Percentiles rank a stretch among this genome's conserved stretches.
Evolutionary conservation across 2,329 filamentous ascomycete genomes (phyloP).

Genomic region (Penicillium sp.): DNA sequence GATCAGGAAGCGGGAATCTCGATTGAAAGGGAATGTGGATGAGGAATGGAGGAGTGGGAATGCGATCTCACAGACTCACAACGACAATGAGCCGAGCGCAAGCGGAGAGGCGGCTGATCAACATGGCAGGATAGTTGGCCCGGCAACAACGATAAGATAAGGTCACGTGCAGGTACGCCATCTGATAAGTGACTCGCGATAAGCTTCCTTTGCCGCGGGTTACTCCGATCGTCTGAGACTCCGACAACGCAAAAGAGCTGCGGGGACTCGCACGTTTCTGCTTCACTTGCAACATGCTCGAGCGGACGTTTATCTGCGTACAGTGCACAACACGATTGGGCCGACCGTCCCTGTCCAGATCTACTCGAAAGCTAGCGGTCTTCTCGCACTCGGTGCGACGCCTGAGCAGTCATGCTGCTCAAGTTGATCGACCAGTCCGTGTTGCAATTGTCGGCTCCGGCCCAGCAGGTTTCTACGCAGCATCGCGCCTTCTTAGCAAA

Average conservation of each 20-base stretch:
- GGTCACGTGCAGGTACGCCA: constrained; percentile 16
- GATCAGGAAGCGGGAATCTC: not conserved
- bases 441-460: constrained; percentile 91
- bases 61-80: constrained; percentile 28
- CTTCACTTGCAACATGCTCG: constrained; percentile 24
- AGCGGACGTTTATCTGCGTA: constrained; percentile 31
- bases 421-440: constrained; percentile 61
- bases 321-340: constrained; percentile 29
- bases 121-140: constrained; percentile 28
- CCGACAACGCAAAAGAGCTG: not conserved
- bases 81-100: constrained; percentile 8
- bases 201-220: constrained; percentile 6
- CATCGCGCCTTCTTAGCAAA: constrained; percentile 78
- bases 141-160: constrained; percentile 31
- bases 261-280: not conserved
- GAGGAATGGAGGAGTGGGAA: constrained; percentile 22
- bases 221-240: not conserved
- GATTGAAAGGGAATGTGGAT: constrained; percentile 26
- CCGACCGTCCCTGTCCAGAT: constrained; percentile 10
- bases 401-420: constrained; percentile 33
- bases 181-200: constrained; percentile 10
- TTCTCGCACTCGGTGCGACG: constrained; percentile 20
- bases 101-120: constrained; percentile 16
- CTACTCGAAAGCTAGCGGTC: not conserved
- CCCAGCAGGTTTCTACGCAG: constrained; percentile 93